Evolutionary conservation across 108 stramenopile genomes (phyloP), one percentile per base, ranked within the genome.

Genomic region (Skeletonema tropicum): DNA sequence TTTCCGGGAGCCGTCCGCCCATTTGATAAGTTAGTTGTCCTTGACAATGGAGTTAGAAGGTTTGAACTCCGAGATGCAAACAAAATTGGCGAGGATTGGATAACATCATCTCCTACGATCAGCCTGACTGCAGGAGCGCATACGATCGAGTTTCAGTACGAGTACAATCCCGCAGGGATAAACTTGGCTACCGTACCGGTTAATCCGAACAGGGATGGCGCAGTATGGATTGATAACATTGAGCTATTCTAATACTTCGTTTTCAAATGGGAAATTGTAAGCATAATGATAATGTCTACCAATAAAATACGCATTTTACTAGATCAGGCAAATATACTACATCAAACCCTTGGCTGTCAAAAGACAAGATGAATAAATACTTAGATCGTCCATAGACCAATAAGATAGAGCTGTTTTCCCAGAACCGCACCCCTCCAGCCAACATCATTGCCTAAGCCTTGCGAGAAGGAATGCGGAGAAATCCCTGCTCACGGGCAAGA

Each of bases 401-500:
- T 29, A 29, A 29, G 26, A 29, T 29, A 29, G 26, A 29, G 2
- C 26, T 29, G 26, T 29, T 1, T 29, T 29, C 1, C 26, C 26
- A 29, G 26, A 29, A 29, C 2, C 1, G 26, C 26, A 2, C 26
- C 26, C 26, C 26, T 29, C 26, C 26, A 29, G 3, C n/a, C n/a
- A n/a, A n/a, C n/a, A n/a, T n/a, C 33, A 7, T 7, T 35, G 33
- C 33, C 52, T 55, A 55, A 55, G 21, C 52, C n/a, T 21, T 55
- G 9, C n/a, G 9, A 55, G 64, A 62, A 30, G 71, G 64, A 23
- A 76, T 59, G 45, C 69, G 76, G 32, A 77, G 39, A 32, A 72
- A 77, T 11, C 71, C 83, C 65, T 86, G 87, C 55, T 89, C 87
- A 35, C 64, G 77, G 25, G 86, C 76, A 79, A 94, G 83, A 11